Percentiles rank a stretch among this genome's conserved stretches.
Evolutionary conservation across 1,139 yeast species (phyloP).

Genomic region (Lodderomyces jiufengensis): DNA sequence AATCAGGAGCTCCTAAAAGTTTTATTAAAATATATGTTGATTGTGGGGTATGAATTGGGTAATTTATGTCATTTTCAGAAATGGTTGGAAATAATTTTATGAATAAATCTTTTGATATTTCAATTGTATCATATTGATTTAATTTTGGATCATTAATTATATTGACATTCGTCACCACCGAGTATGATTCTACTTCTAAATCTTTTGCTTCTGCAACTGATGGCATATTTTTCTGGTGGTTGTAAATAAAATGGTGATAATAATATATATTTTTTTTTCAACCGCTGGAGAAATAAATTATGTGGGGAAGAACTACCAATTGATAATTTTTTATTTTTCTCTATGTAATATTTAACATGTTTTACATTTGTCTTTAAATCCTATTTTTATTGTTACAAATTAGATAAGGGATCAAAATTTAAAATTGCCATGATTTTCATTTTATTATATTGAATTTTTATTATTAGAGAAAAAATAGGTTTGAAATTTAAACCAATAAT

Average conservation of each 20-base stretch:
- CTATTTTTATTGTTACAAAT: too few species aligned
- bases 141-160: slow-evolving; percentile 31
- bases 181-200: slow-evolving; percentile 4
- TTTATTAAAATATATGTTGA: slow-evolving; percentile 30
- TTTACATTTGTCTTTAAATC: too few species aligned
- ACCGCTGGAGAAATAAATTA: slow-evolving; percentile 1
- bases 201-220: slow-evolving; percentile 7
- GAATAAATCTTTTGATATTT: slow-evolving; percentile 34
- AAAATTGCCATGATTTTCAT: too few species aligned
- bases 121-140: slow-evolving; percentile 26
- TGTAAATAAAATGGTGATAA: background rate
- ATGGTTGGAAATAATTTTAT: slow-evolving; percentile 29
- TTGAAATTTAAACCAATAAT: too few species aligned
- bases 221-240: slow-evolving; percentile 10
- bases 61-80: slow-evolving; percentile 4
- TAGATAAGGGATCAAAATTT: too few species aligned
- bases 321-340: background rate
- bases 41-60: slow-evolving; percentile 10
- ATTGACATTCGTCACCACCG: slow-evolving; percentile 28
- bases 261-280: background rate
- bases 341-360: too few species aligned
- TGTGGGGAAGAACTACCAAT: slow-evolving; percentile 10
- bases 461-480: too few species aligned
- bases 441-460: too few species aligned
- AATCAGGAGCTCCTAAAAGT: slow-evolving; percentile 45